Conservation (phyloP, 2,329 filamentous ascomycete genomes). For the Colletotrichum sp. region DNA sequence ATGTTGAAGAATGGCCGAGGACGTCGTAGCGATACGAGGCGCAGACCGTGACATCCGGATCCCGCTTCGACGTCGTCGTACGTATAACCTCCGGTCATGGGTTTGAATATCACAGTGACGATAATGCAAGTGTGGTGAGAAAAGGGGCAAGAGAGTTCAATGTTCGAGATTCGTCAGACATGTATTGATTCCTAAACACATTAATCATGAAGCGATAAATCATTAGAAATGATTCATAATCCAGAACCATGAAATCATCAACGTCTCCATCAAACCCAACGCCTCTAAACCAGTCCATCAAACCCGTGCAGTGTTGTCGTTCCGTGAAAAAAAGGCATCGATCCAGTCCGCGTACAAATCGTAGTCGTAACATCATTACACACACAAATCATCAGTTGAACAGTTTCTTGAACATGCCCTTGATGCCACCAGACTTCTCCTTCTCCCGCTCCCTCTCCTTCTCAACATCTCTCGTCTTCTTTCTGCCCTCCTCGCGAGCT, state of each 20-base stretch:
- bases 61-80: neutral
- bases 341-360: conserved; percentile 38
- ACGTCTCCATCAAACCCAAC: neutral
- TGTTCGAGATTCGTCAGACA: neutral
- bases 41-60: neutral
- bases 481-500: neutral
- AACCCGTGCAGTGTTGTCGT: neutral
- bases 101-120: neutral
- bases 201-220: neutral
- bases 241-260: neutral
- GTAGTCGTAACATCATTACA: conserved; percentile 17
- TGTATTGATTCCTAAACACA: neutral
- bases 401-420: conserved; percentile 41
- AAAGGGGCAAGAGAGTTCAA: neutral
- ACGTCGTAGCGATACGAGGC: neutral
- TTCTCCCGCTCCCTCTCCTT: conserved; percentile 29
- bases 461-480: conserved; percentile 20
- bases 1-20: neutral
- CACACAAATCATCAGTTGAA: conserved; percentile 30
- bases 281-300: neutral
- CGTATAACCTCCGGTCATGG: neutral
- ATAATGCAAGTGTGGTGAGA: neutral
- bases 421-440: conserved; percentile 37
- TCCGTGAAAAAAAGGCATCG: neutral
- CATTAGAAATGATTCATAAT: neutral